phyloP scores from a whole-genome alignment of 2,329 filamentous ascomycete genomes.

The Madurella mycetomatis region DNA sequence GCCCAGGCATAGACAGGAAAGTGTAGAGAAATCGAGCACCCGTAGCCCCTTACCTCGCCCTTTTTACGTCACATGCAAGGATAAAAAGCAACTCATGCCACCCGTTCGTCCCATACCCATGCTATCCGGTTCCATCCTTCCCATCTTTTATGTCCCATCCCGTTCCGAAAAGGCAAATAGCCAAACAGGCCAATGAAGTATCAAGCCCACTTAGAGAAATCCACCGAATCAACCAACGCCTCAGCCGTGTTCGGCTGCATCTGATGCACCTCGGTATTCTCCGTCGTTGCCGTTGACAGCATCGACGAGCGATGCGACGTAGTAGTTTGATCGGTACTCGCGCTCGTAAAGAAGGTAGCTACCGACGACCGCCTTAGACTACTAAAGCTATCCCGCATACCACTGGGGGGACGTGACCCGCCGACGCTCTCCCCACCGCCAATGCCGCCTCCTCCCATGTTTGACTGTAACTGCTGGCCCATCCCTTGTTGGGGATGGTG shows the following conservation, averaged over 20 bases:
- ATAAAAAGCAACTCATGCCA: too few species aligned
- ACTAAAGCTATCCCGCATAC: constrained; percentile 57
- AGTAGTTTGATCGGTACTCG: constrained; percentile 45
- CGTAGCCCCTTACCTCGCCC: too few species aligned
- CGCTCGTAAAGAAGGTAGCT: constrained; percentile 58
- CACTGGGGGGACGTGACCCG: constrained; percentile 40
- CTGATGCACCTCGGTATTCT: constrained; percentile 48
- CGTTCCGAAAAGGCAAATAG: constrained; percentile 9
- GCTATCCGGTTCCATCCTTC: background rate
- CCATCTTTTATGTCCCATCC: background rate
- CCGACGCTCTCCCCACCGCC: constrained; percentile 4
- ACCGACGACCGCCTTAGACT: constrained; percentile 60
- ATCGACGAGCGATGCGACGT: constrained; percentile 55
- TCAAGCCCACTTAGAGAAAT: constrained; percentile 49
- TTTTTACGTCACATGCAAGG: too few species aligned
- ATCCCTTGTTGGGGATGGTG: constrained; percentile 4
- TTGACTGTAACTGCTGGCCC: background rate
- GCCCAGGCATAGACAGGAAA: too few species aligned
- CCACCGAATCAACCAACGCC: constrained; percentile 42
- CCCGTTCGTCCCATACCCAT: background rate
- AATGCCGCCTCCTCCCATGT: background rate
- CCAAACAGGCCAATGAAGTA: constrained; percentile 21
- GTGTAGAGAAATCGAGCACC: too few species aligned
- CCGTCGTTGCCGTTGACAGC: constrained; percentile 50
- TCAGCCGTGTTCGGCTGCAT: constrained; percentile 30